phyloP scores from a whole-genome alignment of 768 basidiomycete genomes.

The Gymnopilus dilepis region DNA sequence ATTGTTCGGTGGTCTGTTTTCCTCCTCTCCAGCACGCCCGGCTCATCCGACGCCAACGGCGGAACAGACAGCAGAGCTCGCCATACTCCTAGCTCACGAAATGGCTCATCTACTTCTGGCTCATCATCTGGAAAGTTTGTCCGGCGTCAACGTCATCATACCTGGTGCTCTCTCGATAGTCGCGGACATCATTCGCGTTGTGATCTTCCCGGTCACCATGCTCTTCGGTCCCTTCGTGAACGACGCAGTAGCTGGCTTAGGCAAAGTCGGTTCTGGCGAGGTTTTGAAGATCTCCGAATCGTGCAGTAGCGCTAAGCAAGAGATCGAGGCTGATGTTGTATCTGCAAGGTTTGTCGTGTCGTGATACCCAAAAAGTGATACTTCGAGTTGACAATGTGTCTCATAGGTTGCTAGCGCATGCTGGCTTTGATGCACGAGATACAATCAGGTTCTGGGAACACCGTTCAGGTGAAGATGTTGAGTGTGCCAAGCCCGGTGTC shows the following conservation, averaged over 20 bases:
- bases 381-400: slow-evolving; percentile 1
- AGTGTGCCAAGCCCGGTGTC: slow-evolving; percentile 41
- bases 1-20: slow-evolving; percentile 53
- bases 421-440: slow-evolving; percentile 86
- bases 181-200: slow-evolving; percentile 75
- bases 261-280: slow-evolving; percentile 78
- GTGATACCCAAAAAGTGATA: no score
- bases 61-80: slow-evolving; percentile 87
- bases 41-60: slow-evolving; percentile 64
- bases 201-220: slow-evolving; percentile 90
- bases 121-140: slow-evolving; percentile 92
- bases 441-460: slow-evolving; percentile 87
- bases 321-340: slow-evolving; percentile 92
- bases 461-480: slow-evolving; percentile 47
- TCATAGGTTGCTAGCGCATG: slow-evolving; percentile 83
- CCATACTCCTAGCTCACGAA: slow-evolving; percentile 92
- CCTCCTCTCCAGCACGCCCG: slow-evolving; percentile 32
- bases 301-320: slow-evolving; percentile 83
- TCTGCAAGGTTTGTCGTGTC: slow-evolving; percentile 67
- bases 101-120: slow-evolving; percentile 89
- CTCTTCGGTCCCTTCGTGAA: slow-evolving; percentile 94
- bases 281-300: slow-evolving; percentile 71
- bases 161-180: slow-evolving; percentile 80
- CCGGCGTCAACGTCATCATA: slow-evolving; percentile 80
- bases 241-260: slow-evolving; percentile 85